Evolutionary conservation across 2,329 filamentous ascomycete genomes (phyloP).

Genomic region (Zalaria sp.): DNA sequence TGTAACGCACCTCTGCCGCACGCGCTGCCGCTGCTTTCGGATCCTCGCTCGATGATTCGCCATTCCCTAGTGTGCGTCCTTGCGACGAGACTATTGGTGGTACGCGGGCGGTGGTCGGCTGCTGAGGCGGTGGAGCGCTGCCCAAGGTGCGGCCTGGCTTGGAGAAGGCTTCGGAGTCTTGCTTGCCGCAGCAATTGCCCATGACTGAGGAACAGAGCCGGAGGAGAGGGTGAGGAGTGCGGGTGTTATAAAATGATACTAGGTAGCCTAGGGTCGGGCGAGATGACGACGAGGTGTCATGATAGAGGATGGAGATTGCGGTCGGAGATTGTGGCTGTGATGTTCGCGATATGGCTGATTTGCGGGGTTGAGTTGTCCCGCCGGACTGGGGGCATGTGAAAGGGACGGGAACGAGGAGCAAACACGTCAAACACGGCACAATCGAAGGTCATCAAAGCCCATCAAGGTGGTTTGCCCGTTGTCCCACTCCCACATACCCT

Average conservation of each 20-base stretch:
- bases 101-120: slow-evolving; percentile 24
- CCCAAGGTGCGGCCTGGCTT: slow-evolving; percentile 61
- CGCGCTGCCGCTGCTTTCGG: slow-evolving; percentile 60
- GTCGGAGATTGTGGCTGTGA: background rate
- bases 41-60: slow-evolving; percentile 32
- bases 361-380: background rate
- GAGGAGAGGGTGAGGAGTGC: background rate
- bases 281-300: background rate
- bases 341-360: background rate
- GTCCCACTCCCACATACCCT: no score
- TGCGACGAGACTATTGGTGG: slow-evolving; percentile 13
- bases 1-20: slow-evolving; percentile 62
- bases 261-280: no score
- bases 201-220: slow-evolving; percentile 35
- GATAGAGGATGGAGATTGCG: background rate
- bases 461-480: slow-evolving; percentile 7
- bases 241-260: background rate
- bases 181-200: slow-evolving; percentile 77
- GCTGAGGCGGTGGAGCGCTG: slow-evolving; percentile 32
- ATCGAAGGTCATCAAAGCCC: slow-evolving; percentile 1
- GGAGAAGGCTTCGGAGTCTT: slow-evolving; percentile 51
- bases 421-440: no score
- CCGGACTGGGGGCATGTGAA: background rate
- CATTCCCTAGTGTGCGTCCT: slow-evolving; percentile 47
- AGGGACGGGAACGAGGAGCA: no score